These are phyloP conservation scores for Phaseolus coccineus DNA, from an alignment of 331 rosid species.

Conservation along the genomic window DNA sequence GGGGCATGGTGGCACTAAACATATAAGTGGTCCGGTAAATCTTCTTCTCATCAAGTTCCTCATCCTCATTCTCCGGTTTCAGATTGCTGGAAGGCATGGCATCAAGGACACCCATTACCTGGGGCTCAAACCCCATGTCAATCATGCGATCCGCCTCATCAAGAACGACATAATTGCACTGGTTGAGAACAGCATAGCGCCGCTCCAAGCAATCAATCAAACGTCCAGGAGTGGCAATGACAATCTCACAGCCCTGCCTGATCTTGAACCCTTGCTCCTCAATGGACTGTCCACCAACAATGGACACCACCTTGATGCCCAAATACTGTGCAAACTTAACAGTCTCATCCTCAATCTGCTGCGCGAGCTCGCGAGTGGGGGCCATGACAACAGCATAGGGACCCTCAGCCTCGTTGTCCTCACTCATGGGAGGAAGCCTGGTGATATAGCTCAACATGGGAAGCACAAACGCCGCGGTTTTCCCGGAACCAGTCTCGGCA, in stretches of 20 bases:
- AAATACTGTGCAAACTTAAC: slow-evolving; percentile 81
- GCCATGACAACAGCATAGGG: slow-evolving; percentile 98
- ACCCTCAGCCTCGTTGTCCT: slow-evolving; percentile 90
- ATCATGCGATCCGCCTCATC: slow-evolving; percentile 96
- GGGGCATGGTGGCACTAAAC: slow-evolving; percentile 96
- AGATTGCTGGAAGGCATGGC: slow-evolving; percentile 96
- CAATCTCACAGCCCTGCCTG: slow-evolving; percentile 90
- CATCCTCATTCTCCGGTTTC: slow-evolving; percentile 90
- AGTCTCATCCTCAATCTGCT: slow-evolving; percentile 95
- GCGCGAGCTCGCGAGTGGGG: slow-evolving; percentile 91
- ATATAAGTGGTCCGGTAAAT: slow-evolving; percentile 87
- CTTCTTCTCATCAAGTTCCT: slow-evolving; percentile 87
- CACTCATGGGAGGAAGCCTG: slow-evolving; percentile 83
- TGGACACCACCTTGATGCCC: slow-evolving; percentile 87
- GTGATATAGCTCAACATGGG: slow-evolving; percentile 90
- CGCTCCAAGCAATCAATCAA: slow-evolving; percentile 88
- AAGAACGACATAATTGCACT: slow-evolving; percentile 92
- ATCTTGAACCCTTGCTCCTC: slow-evolving; percentile 96
- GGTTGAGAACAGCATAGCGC: slow-evolving; percentile 84
- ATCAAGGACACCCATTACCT: slow-evolving; percentile 86
- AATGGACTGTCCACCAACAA: slow-evolving; percentile 95
- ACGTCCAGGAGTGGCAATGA: slow-evolving; percentile 91
- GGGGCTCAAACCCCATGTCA: slow-evolving; percentile 95
- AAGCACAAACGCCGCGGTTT: slow-evolving; percentile 94
- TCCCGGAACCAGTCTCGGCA: slow-evolving; percentile 94